phyloP scores from a whole-genome alignment of 495 filamentous ascomycete genomes.

The Aspergillus indologenus region DNA sequence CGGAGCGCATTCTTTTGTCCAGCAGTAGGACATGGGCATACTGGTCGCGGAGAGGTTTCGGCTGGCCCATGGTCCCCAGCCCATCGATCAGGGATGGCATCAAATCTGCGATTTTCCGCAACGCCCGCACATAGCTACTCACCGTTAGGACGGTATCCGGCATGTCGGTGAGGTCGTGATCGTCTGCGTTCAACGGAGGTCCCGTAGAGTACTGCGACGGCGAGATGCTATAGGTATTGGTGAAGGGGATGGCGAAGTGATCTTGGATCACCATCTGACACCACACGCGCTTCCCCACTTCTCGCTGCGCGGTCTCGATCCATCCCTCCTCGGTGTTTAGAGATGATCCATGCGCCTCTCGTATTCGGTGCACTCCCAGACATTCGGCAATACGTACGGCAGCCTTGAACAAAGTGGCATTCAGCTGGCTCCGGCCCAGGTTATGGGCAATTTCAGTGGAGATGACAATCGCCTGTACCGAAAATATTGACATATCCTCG shows the following conservation, averaged over 20 bases:
- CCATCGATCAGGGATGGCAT: slow-evolving; percentile 44
- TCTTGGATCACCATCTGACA: slow-evolving; percentile 46
- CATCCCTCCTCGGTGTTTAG: slow-evolving; percentile 27
- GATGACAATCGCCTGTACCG: slow-evolving; percentile 45
- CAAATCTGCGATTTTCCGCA: slow-evolving; percentile 37
- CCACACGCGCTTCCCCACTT: slow-evolving; percentile 45
- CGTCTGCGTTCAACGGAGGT: slow-evolving; percentile 38
- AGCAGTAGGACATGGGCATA: slow-evolving; percentile 44
- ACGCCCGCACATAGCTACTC: slow-evolving; percentile 37
- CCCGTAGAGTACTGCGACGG: slow-evolving; percentile 38
- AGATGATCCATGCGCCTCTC: slow-evolving; percentile 16
- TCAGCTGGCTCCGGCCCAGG: slow-evolving; percentile 42
- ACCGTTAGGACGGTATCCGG: slow-evolving; percentile 35
- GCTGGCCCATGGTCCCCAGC: slow-evolving; percentile 29
- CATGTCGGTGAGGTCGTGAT: slow-evolving; percentile 36
- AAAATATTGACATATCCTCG: slow-evolving; percentile 29
- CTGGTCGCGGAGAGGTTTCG: slow-evolving; percentile 29
- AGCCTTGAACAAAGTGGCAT: slow-evolving; percentile 38
- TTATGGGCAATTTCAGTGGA: slow-evolving; percentile 46
- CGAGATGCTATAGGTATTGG: slow-evolving; percentile 45
- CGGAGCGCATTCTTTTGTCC: slow-evolving; percentile 41
- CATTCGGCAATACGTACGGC: slow-evolving; percentile 41
- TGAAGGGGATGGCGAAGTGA: slow-evolving; percentile 48
- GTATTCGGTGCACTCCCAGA: slow-evolving; percentile 33
- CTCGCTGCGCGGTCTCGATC: slow-evolving; percentile 30